A percentile compares a stretch with the other conserved stretches of the same genome.
phyloP scores from a whole-genome alignment of 441 rosid species.

The Monsonia emarginata region DNA sequence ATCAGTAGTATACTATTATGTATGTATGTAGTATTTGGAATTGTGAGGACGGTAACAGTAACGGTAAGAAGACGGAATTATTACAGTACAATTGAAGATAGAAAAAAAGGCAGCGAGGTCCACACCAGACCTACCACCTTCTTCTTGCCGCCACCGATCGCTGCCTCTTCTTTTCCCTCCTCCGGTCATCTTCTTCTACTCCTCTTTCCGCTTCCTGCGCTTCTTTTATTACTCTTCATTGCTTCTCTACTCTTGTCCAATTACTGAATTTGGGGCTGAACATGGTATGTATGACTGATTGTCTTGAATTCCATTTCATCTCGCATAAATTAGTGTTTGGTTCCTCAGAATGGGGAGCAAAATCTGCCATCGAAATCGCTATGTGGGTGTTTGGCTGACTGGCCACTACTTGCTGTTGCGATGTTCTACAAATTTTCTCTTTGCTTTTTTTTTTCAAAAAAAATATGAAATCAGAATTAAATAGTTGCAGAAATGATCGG shows the following conservation, averaged over 20 bases:
- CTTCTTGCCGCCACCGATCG: background rate
- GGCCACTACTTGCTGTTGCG: background rate
- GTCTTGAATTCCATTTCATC: background rate
- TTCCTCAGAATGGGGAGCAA: background rate
- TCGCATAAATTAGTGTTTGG: background rate
- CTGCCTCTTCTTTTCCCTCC: background rate
- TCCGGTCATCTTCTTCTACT: background rate
- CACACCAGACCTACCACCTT: background rate
- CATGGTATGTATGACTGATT: background rate
- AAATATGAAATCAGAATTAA: background rate
- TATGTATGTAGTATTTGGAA: too few species aligned
- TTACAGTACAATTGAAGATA: too few species aligned
- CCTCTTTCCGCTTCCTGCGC: background rate
- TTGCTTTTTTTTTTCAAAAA: background rate
- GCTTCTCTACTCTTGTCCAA: background rate
- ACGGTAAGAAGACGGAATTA: too few species aligned
- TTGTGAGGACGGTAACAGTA: too few species aligned
- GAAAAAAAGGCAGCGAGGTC: too few species aligned
- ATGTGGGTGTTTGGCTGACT: background rate
- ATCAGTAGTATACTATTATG: too few species aligned
- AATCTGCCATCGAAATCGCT: background rate
- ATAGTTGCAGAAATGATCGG: background rate
- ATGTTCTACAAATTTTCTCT: background rate
- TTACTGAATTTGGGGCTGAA: background rate
- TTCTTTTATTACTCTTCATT: background rate